Evolutionary conservation across 768 basidiomycete species (phyloP).

Genomic region (Pleurotus cornucopiae): DNA sequence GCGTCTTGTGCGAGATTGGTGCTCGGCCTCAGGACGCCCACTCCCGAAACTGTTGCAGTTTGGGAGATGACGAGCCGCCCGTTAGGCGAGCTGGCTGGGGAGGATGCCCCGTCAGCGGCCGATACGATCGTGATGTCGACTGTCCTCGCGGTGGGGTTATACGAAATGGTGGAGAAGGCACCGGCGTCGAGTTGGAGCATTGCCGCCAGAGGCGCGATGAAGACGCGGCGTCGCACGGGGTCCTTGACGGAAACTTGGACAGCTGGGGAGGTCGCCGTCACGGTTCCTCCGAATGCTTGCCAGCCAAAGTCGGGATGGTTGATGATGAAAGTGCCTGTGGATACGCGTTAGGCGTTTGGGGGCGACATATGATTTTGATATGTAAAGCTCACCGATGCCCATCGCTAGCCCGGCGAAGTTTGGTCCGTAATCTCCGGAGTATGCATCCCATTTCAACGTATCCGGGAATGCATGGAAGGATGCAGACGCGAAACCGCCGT

Average conservation of each 20-base stretch:
- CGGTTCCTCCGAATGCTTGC: constrained; percentile 54
- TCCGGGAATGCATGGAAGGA: constrained; percentile 58
- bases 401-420: constrained; percentile 53
- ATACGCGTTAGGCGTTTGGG: background rate
- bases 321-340: constrained; percentile 31
- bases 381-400: constrained; percentile 32
- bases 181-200: constrained; percentile 48
- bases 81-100: constrained; percentile 40
- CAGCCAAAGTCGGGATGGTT: constrained; percentile 57
- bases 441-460: constrained; percentile 53
- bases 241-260: constrained; percentile 43
- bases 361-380: background rate
- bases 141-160: constrained; percentile 31
- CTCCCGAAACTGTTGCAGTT: constrained; percentile 34
- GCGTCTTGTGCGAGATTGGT: constrained; percentile 32
- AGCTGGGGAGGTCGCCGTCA: constrained; percentile 34
- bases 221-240: constrained; percentile 45
- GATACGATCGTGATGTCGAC: constrained; percentile 39
- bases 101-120: constrained; percentile 30
- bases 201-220: constrained; percentile 44
- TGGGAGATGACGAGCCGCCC: constrained; percentile 43
- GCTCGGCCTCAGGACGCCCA: constrained; percentile 35
- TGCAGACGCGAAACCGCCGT: constrained; percentile 54
- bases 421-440: constrained; percentile 58
- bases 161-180: constrained; percentile 39